Conservation (phyloP, 768 basidiomycete species). For the Fistulinella prunicolor region DNA sequence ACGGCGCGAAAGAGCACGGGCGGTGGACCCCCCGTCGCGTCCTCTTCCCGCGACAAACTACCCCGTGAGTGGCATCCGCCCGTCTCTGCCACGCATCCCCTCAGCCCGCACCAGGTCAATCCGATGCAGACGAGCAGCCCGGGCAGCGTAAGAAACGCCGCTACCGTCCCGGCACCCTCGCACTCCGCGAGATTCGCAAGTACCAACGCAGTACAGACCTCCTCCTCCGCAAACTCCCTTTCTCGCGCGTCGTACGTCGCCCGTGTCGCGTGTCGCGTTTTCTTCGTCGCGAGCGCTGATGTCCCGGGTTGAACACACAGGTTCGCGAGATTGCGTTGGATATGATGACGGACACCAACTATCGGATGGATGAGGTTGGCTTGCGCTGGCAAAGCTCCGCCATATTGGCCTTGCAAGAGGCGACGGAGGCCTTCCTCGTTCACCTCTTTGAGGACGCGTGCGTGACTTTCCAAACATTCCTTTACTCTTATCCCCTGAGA, state of each 20-base stretch:
- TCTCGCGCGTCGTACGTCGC: slow-evolving; percentile 79
- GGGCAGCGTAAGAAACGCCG: slow-evolving; percentile 50
- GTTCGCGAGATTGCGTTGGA: slow-evolving; percentile 94
- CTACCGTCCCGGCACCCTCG: slow-evolving; percentile 89
- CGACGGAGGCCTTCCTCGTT: slow-evolving; percentile 91
- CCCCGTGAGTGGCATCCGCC: slow-evolving; percentile 21
- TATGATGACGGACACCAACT: slow-evolving; percentile 75
- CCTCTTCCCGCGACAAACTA: slow-evolving; percentile 25
- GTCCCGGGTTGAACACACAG: slow-evolving; percentile 40
- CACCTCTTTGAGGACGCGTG: slow-evolving; percentile 99
- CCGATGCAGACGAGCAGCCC: slow-evolving; percentile 24
- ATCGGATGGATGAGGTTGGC: slow-evolving; percentile 52
- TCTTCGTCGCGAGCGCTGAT: slow-evolving; percentile 3
- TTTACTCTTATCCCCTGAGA: not conserved
- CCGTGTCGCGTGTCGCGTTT: not conserved
- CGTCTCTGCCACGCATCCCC: slow-evolving; percentile 9
- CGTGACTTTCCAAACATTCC: slow-evolving; percentile 37
- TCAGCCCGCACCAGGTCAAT: slow-evolving; percentile 18
- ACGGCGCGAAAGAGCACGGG: slow-evolving; percentile 89
- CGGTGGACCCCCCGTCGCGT: slow-evolving; percentile 39
- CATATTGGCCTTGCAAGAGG: slow-evolving; percentile 91
- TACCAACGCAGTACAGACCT: slow-evolving; percentile 94
- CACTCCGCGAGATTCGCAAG: slow-evolving; percentile 87
- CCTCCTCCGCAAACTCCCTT: slow-evolving; percentile 83
- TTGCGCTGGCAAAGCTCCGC: slow-evolving; percentile 97